Conservation (phyloP, 805 yeast species). For the Saccharomycopsis babjevae region DNA sequence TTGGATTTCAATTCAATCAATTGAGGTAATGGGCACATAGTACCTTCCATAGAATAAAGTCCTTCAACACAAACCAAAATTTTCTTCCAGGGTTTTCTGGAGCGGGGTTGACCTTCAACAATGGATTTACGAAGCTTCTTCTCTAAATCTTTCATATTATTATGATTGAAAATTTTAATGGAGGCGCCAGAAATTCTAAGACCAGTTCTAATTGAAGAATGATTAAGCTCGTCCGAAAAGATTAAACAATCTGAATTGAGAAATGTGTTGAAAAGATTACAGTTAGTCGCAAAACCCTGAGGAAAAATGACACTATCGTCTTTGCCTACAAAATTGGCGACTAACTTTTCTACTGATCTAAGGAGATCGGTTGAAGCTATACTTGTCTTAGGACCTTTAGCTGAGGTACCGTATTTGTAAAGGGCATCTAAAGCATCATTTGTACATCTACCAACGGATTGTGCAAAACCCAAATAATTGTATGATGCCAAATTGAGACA, state of each 20-base stretch:
- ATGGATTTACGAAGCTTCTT: slow-evolving; percentile 70
- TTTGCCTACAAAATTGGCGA: slow-evolving; percentile 84
- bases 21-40: slow-evolving; percentile 70
- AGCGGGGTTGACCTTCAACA: slow-evolving; percentile 88
- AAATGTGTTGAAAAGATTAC: slow-evolving; percentile 71
- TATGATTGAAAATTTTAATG: slow-evolving; percentile 85
- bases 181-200: slow-evolving; percentile 87
- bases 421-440: slow-evolving; percentile 58
- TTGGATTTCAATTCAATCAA: slow-evolving; percentile 65
- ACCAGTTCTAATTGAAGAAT: slow-evolving; percentile 93
- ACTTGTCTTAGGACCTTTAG: slow-evolving; percentile 65
- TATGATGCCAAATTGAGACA: slow-evolving; percentile 84
- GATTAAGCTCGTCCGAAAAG: slow-evolving; percentile 89
- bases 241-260: slow-evolving; percentile 84
- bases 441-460: slow-evolving; percentile 86
- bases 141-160: slow-evolving; percentile 77
- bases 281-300: slow-evolving; percentile 96
- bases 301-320: slow-evolving; percentile 80
- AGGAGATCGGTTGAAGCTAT: slow-evolving; percentile 76
- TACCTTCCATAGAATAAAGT: slow-evolving; percentile 87
- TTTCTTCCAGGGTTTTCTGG: slow-evolving; percentile 94
- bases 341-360: slow-evolving; percentile 56
- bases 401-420: slow-evolving; percentile 62
- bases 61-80: slow-evolving; percentile 85
- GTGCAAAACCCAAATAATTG: slow-evolving; percentile 95